phyloP scores from a whole-genome alignment of 768 basidiomycete genomes.

The Xerocomus brunneocitrinus region DNA sequence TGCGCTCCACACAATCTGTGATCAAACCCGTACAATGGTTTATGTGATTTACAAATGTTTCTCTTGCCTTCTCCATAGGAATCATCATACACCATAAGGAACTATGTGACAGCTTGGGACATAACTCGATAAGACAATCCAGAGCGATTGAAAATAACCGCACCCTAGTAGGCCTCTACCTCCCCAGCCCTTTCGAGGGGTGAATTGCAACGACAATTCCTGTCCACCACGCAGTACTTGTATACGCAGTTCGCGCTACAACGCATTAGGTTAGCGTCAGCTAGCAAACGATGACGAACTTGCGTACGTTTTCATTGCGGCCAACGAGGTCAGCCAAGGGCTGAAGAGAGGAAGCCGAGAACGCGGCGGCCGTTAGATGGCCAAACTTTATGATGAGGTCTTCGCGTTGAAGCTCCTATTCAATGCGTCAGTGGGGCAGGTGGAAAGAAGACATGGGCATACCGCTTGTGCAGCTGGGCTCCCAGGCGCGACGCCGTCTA shows the following conservation, averaged over 20 bases:
- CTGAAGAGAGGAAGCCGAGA: slow-evolving; percentile 52
- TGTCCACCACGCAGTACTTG: slow-evolving; percentile 51
- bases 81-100: slow-evolving; percentile 35
- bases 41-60: not conserved
- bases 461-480: slow-evolving; percentile 87
- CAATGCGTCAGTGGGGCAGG: not conserved
- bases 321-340: slow-evolving; percentile 71
- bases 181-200: slow-evolving; percentile 77
- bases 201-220: slow-evolving; percentile 49
- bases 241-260: slow-evolving; percentile 55
- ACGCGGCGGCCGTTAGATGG: slow-evolving; percentile 48
- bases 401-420: slow-evolving; percentile 61
- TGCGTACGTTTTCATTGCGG: slow-evolving; percentile 72
- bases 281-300: not conserved
- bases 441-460: slow-evolving; percentile 21
- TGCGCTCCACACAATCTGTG: no score
- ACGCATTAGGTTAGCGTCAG: slow-evolving; percentile 1
- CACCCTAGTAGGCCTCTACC: slow-evolving; percentile 84
- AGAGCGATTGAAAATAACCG: slow-evolving; percentile 17
- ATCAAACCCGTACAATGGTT: no score
- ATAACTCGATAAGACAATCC: slow-evolving; percentile 2
- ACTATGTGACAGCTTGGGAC: slow-evolving; percentile 56
- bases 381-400: slow-evolving; percentile 79
- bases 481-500: slow-evolving; percentile 72
- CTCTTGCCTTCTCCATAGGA: not conserved